Base-by-base conservation (phyloP, 805 yeast species). In the Candida ulmi region DNA sequence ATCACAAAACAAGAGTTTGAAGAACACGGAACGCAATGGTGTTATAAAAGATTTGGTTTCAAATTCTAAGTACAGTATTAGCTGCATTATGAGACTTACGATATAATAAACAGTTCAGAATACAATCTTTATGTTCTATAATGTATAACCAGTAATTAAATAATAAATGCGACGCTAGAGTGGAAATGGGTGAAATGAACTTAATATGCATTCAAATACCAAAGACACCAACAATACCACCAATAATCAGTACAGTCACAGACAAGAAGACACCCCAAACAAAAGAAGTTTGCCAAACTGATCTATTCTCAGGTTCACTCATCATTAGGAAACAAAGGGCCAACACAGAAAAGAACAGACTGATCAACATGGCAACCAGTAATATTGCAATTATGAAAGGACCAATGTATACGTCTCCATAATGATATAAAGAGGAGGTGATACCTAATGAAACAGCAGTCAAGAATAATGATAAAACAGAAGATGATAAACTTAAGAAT, bases 1-100 rank as follows among this genome's bases (percentile, higher is more conserved):
- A 78, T 93, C 7, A 72, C 95, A 0, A 76, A 80, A 43, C 76
- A 78, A 41, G 98, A 93, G 37, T 93, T 88, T 52, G 71, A 76
- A 47, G 99, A 93, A 59, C 82, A 86, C 54, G 99, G 99, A 0
- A 43, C 57, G 0, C 70, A 66, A 17, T 68, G 72, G 72, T 54
- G 63, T n/a, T 62, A 60, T 38, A 55, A 61, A 36, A 57, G 72
- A 35, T 68, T 68, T 46, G 71, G 72, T 3, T 68, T 60, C 42
- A 69, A 66, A 31, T 39, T 52, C 25, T 51, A 35, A n/a, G n/a
- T n/a, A n/a, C n/a, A n/a, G n/a, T n/a, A n/a, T n/a, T n/a, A n/a
- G n/a, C n/a, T n/a, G n/a, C n/a, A n/a, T n/a, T n/a, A n/a, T n/a
- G n/a, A n/a, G n/a, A n/a, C n/a, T n/a, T n/a, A n/a, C n/a, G n/a